Evolutionary conservation across 2,329 filamentous ascomycete species (phyloP).

Genomic region (Ceratocystis eucalypticola): DNA sequence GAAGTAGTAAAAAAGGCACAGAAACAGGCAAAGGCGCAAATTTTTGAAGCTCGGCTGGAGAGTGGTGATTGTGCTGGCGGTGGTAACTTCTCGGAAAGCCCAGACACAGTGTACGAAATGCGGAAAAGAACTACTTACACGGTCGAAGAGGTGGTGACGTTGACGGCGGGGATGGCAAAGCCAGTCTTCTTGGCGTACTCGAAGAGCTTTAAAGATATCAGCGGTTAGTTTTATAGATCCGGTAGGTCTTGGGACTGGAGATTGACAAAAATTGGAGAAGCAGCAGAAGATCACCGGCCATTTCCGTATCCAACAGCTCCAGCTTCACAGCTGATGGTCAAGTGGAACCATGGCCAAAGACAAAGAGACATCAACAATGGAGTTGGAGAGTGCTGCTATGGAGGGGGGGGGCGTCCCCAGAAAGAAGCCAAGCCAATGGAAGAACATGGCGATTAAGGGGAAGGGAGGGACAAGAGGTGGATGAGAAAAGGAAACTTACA

Average conservation of each 20-base stretch:
- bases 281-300: not conserved
- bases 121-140: slow-evolving; percentile 22
- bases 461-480: not conserved
- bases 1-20: not conserved
- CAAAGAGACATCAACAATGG: too few relatives aligned
- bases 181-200: slow-evolving; percentile 77
- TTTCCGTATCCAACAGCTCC: not conserved
- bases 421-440: not conserved
- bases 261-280: not conserved
- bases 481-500: slow-evolving; percentile 16
- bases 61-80: not conserved
- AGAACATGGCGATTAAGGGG: not conserved
- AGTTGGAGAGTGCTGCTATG: not conserved
- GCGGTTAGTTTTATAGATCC: not conserved
- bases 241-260: not conserved
- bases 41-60: not conserved
- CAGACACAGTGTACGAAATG: not conserved
- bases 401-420: not conserved
- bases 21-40: not conserved
- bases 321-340: not conserved
- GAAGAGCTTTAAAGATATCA: slow-evolving; percentile 45
- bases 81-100: not conserved
- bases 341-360: not conserved
- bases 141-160: slow-evolving; percentile 81
- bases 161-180: slow-evolving; percentile 82